A percentile compares a stretch with the other conserved stretches of the same genome.
Conservation (phyloP, 83 land plant genomes). For the Thuja plicata region DNA sequence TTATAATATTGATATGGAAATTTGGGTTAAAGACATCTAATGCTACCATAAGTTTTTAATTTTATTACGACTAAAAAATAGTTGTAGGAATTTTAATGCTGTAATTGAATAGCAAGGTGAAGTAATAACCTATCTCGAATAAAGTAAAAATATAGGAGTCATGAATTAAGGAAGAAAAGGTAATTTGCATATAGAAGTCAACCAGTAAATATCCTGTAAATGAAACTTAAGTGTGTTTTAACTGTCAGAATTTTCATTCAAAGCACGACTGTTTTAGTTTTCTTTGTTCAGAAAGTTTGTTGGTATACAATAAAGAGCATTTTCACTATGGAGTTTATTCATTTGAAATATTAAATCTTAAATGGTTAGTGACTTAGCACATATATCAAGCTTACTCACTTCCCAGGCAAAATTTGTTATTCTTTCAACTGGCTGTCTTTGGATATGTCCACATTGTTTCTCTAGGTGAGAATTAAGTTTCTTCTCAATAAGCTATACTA, state of each 20-base stretch:
- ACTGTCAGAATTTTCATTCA: not conserved
- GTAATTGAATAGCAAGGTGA: not conserved
- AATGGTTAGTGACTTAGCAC: constrained; percentile 29
- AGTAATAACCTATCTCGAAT: not conserved
- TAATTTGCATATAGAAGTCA: not conserved
- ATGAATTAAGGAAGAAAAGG: not conserved
- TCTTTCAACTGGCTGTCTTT: constrained; percentile 38
- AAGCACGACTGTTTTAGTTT: not conserved
- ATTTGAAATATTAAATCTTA: constrained; percentile 77
- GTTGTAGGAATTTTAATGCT: not conserved
- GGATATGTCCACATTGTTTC: constrained; percentile 38
- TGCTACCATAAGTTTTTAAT: not conserved
- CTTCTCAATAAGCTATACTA: not conserved
- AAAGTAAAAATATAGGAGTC: not conserved
- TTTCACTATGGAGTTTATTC: constrained; percentile 87
- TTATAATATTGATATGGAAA: not conserved
- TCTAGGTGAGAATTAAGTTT: not conserved
- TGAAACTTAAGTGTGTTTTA: not conserved
- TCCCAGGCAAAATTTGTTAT: constrained; percentile 71
- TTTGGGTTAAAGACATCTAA: not conserved
- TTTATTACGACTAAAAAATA: not conserved
- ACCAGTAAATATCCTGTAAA: too few species aligned
- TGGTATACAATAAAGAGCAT: constrained; percentile 71
- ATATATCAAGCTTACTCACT: constrained; percentile 50
- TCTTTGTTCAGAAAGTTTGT: constrained; percentile 60